These are phyloP conservation scores for Skeletonema menzelii DNA, from an alignment of 108 stramenopile genomes.

Conservation along the genomic window DNA sequence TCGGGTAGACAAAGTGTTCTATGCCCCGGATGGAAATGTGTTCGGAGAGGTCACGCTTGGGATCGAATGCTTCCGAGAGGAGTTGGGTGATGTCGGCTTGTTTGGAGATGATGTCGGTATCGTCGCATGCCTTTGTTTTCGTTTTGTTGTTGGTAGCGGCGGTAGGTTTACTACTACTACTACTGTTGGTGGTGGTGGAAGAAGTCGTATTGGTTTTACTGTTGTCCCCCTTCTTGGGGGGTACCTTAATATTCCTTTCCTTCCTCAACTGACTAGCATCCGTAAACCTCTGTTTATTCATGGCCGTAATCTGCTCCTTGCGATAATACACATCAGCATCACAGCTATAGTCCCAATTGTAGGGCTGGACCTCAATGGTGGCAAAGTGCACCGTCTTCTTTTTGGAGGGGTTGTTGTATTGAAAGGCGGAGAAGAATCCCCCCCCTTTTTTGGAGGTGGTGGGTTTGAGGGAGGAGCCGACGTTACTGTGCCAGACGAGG, in stretches of 20 bases:
- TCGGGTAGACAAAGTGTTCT: slow-evolving; percentile 41
- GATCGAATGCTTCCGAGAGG: slow-evolving; percentile 2
- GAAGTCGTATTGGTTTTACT: too few species aligned
- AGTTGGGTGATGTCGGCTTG: not conserved
- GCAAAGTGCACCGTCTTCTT: slow-evolving; percentile 38
- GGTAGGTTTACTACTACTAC: too few species aligned
- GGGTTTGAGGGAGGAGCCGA: not conserved
- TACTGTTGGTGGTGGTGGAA: too few species aligned
- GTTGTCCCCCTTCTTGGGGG: not conserved
- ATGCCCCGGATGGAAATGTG: slow-evolving; percentile 38
- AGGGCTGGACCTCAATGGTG: slow-evolving; percentile 30
- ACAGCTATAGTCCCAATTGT: slow-evolving; percentile 23
- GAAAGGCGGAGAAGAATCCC: not conserved
- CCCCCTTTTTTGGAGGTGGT: not conserved
- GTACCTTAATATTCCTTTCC: not conserved
- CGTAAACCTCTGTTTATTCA: slow-evolving; percentile 23
- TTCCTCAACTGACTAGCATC: slow-evolving; percentile 16
- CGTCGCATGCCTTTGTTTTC: slow-evolving; percentile 2
- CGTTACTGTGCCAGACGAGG: not conserved
- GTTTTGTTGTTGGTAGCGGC: too few species aligned
- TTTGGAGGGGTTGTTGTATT: slow-evolving; percentile 4
- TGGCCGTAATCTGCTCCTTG: slow-evolving; percentile 26
- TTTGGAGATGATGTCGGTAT: slow-evolving; percentile 12
- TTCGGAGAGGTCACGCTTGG: slow-evolving; percentile 8
- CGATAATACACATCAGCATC: slow-evolving; percentile 17